Conservation (phyloP, 768 basidiomycete genomes). For the Coprinopsis marcescibilis region DNA sequence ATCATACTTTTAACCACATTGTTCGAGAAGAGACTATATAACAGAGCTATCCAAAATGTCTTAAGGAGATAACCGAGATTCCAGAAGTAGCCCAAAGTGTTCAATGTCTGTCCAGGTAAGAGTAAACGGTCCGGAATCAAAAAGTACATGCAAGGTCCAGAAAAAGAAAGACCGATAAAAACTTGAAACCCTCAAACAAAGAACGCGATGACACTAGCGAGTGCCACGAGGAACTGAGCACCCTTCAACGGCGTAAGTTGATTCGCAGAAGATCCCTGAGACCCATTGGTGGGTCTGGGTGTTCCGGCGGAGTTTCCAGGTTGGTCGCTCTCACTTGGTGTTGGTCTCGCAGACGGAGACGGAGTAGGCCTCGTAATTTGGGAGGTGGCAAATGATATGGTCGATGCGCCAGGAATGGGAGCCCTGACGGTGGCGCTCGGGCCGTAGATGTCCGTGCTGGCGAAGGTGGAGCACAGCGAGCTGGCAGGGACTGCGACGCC, state of each 20-base stretch:
- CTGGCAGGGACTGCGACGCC: conserved; percentile 35
- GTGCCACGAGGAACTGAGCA: not conserved
- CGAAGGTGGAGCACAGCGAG: conserved; percentile 28
- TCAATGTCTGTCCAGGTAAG: not conserved
- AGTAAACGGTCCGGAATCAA: not conserved
- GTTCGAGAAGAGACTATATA: not conserved
- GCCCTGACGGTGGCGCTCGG: conserved; percentile 6
- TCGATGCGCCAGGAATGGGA: conserved; percentile 8
- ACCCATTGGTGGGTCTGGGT: not conserved
- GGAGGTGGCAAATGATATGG: conserved; percentile 28
- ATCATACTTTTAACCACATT: not conserved
- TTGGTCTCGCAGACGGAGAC: too few relatives aligned
- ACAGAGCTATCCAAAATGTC: too few relatives aligned
- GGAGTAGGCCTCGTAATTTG: conserved; percentile 1
- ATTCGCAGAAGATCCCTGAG: not conserved
- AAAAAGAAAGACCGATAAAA: too few relatives aligned
- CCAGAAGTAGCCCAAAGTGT: too few relatives aligned
- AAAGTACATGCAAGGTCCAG: not conserved
- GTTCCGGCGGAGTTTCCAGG: too few relatives aligned
- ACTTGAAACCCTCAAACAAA: not conserved
- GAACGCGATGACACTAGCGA: not conserved
- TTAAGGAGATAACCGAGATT: too few relatives aligned
- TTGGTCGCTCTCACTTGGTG: too few relatives aligned
- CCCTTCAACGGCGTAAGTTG: not conserved
- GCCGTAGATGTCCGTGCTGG: conserved; percentile 23